These are phyloP conservation scores for Spiromastix sp. DNA, from an alignment of 2,329 filamentous ascomycete genomes.

Conservation along the genomic window DNA sequence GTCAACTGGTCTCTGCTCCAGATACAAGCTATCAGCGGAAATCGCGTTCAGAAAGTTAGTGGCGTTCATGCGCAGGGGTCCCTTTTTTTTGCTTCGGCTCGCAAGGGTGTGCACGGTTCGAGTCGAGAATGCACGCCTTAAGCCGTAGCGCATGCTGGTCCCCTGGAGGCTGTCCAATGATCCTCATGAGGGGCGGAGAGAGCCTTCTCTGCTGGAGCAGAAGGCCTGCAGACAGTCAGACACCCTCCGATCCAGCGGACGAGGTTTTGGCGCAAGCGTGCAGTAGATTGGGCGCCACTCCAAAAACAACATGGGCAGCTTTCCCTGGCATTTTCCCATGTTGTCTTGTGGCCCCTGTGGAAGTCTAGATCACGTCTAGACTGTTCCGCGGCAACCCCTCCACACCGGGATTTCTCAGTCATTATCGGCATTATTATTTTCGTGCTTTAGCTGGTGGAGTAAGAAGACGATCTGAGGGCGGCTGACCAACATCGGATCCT, in stretches of 20 bases:
- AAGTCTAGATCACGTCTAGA: conserved; percentile 6
- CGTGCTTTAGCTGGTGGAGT: not conserved
- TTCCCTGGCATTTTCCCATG: too few species aligned
- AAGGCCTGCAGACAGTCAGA: conserved; percentile 3
- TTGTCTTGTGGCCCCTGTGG: not conserved
- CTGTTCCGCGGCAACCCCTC: conserved; percentile 5
- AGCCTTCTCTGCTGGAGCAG: not conserved
- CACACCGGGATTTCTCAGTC: conserved; percentile 1
- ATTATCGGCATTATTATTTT: conserved; percentile 3
- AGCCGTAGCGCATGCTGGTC: too few species aligned
- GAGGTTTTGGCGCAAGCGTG: conserved; percentile 6
- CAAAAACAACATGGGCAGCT: too few species aligned
- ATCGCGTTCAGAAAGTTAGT: conserved; percentile 5
- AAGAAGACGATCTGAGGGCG: too few species aligned
- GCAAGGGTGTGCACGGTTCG: not conserved
- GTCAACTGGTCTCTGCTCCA: conserved; percentile 1
- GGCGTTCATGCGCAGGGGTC: too few species aligned
- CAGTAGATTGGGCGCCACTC: conserved; percentile 5
- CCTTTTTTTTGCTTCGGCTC: too few species aligned
- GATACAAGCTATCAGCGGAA: conserved; percentile 2
- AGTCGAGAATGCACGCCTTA: too few species aligned
- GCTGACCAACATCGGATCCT: too few species aligned
- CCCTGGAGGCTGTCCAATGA: too few species aligned
- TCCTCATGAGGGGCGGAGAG: too few species aligned
- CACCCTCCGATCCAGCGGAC: conserved; percentile 6